Evolutionary conservation across 768 basidiomycete genomes (phyloP).

Genomic region (Suillus subaureus): DNA sequence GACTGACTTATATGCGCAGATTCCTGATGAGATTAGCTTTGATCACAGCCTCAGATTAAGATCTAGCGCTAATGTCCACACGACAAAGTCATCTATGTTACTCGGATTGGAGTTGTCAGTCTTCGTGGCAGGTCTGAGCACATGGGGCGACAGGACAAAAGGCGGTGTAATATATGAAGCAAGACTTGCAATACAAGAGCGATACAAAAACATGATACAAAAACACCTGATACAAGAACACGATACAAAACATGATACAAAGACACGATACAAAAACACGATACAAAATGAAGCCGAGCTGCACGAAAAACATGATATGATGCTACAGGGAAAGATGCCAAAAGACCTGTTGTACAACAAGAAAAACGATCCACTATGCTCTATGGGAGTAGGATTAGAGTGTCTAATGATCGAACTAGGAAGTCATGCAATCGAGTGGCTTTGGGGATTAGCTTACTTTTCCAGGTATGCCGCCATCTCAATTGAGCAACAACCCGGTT

Average conservation of each 20-base stretch:
- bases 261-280: too few relatives aligned
- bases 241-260: not conserved
- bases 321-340: constrained; percentile 10
- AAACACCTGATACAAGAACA: not conserved
- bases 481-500: constrained; percentile 11
- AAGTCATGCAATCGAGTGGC: constrained; percentile 23
- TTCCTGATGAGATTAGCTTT: constrained; percentile 2
- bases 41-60: constrained; percentile 5
- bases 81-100: not conserved
- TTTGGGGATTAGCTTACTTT: constrained; percentile 16
- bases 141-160: not conserved
- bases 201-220: not conserved
- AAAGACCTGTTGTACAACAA: constrained; percentile 13
- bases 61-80: not conserved
- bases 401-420: constrained; percentile 15
- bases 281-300: not conserved
- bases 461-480: constrained; percentile 14
- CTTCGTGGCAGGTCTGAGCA: not conserved
- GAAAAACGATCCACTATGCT: constrained; percentile 20
- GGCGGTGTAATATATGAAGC: not conserved
- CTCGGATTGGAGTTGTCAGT: not conserved
- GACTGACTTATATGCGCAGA: not conserved
- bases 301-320: constrained; percentile 6
- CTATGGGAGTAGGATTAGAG: constrained; percentile 19
- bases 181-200: not conserved